Evolutionary conservation across 148 eudicot species (phyloP).

Genomic region (Amaranthus cruentus): DNA sequence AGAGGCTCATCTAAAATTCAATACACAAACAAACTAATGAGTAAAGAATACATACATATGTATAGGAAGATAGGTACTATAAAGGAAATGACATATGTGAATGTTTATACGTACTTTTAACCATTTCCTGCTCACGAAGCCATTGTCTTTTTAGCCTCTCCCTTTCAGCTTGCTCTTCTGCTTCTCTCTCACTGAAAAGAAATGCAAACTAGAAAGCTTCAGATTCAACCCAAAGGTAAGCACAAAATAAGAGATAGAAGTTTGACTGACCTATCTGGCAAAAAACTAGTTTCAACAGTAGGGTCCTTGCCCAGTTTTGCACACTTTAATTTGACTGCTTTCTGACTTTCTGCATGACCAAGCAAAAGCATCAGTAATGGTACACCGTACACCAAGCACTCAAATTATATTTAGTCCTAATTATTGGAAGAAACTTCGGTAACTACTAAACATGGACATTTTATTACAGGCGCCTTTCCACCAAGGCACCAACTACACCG

Average conservation of each 20-base stretch:
- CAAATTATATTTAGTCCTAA: neutral
- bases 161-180: constrained; percentile 92
- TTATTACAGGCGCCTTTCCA: too few species aligned
- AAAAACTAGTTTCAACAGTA: constrained; percentile 92
- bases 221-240: constrained; percentile 22
- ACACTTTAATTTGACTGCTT: constrained; percentile 35
- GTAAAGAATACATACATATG: constrained; percentile 2
- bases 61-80: neutral
- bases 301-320: constrained; percentile 93
- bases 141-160: constrained; percentile 83
- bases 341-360: constrained; percentile 36
- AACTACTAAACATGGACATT: neutral
- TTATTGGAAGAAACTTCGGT: neutral
- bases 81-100: neutral
- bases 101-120: constrained; percentile 47
- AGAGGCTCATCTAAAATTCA: constrained; percentile 76
- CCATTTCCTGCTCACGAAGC: constrained; percentile 71
- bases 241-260: constrained; percentile 21
- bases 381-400: neutral
- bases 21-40: constrained; percentile 4
- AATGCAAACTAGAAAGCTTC: constrained; percentile 37
- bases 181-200: constrained; percentile 91
- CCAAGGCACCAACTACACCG: too few species aligned
- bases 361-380: neutral
- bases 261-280: constrained; percentile 78